Base-by-base conservation (phyloP, 768 basidiomycete species). In the Leucosporidium yakuticum region DNA sequence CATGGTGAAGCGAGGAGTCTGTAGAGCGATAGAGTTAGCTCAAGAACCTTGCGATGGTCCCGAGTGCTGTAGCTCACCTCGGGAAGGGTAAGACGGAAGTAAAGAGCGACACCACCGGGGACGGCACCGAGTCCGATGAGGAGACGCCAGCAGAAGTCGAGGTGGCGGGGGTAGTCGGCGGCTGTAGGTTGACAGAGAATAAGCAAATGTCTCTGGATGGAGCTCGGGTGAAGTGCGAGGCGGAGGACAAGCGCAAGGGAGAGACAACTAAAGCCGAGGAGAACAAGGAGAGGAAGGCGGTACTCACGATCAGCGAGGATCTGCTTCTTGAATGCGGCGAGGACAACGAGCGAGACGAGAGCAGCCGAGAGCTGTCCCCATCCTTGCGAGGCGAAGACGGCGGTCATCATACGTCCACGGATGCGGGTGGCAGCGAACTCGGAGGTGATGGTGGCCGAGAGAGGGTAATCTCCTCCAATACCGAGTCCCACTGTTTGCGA, bases 81-180 rank as follows among this genome's bases (percentile, higher is more conserved):
- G 19, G 86, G 85, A 17, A 90, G 83, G 0, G 86, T 88, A 47
- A 91, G 81, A 6, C 89, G 87, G 76, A 87, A 86, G 77, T 90
- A 90, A 31, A 90, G 83, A 5, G 88, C 89, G 25, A 78, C 86
- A 55, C 87, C 87, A 0, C 87, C 88, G 7, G 89, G 89, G 12
- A 91, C 74, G 54, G 89, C 83, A 19, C 86, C 87, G 21, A 90
- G 63, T 23, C 87, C 88, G 63, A 89, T 78, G 67, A 85, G 80
- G 71, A 90, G 88, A 29, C 89, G 82, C 89, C 89, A 91, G 7
- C 85, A 85, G 83, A 64, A 88, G 71, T 88, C 88, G 44, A 88
- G 84, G 63, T 67, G 65, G 62, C 63, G 64, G 44, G 19, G 39
- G 25, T 12, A 44, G 39, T 44, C 39, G 39, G 39, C 39, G 8